Evolutionary conservation across 352 stramenopile genomes (phyloP), one percentile per base, ranked within the genome.

Genomic region (Globisporangium polare): DNA sequence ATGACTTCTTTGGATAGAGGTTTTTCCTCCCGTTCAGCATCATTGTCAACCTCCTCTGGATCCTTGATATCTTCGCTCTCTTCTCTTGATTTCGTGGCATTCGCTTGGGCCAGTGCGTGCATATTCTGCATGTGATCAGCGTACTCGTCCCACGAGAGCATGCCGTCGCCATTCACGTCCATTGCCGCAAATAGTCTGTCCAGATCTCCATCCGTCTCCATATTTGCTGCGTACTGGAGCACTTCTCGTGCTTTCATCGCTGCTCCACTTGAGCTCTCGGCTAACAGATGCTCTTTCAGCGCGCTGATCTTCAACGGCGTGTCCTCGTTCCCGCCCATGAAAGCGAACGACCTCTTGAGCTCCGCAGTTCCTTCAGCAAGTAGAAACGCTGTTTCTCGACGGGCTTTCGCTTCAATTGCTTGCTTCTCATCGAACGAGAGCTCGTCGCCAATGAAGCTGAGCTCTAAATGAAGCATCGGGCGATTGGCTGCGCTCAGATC

Each of bases 111-210:
- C 7, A 83, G 58, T 0, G 67, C 63, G 29, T 82, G 69, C 20
- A 86, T 57, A 17, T 67, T 79, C 24, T 86, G 77, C 72, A 86
- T 82, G 49, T 78, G 67, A 22, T 73, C 62, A 10, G 66, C 66
- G 42, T 86, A 86, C 43, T 83, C 77, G 26, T 74, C 65, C 77
- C 77, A 86, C n/a, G 77, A 83, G 6, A 86, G 72, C 53, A 71
- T 62, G 3, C 63, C 74, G 39, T 86, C 77, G 2, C 74, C 74
- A 52, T 83, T 86, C 1, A 74, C 58, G 47, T 86, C 77, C 77
- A 86, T 86, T 3, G 68, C 55, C 0, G 39, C 61, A 37, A 86
- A 86, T 1, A 86, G 54, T 15, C n/a, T 51, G 50, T 86, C 72
- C 3, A 86, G 45, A 58, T 80, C 72, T 3, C 77, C 77, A 3